These are phyloP conservation scores for Pseudopithomyces chartarum DNA, from an alignment of 2,329 filamentous ascomycete species.

Conservation along the genomic window DNA sequence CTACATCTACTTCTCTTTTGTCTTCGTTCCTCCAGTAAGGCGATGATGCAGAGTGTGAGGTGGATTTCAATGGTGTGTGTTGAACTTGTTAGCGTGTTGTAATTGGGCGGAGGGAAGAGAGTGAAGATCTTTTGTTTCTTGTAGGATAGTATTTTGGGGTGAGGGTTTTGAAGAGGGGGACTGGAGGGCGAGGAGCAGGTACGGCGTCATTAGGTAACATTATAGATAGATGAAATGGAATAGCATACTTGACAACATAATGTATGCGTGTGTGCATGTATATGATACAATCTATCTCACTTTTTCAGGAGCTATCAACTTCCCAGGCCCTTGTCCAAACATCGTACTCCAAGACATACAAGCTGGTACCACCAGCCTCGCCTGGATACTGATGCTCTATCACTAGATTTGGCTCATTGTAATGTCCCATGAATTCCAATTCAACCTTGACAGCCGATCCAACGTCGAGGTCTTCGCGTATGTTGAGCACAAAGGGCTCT, in stretches of 20 bases:
- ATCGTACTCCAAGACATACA: constrained; percentile 1
- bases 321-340: neutral
- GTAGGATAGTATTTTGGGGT: neutral
- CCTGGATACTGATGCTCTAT: neutral
- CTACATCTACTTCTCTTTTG: constrained; percentile 6
- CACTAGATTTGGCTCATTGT: constrained; percentile 1
- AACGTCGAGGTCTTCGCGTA: neutral
- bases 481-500: neutral
- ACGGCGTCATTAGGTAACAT: neutral
- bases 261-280: too few relatives aligned
- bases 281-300: too few relatives aligned
- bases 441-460: neutral
- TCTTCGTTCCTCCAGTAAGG: neutral
- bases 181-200: neutral
- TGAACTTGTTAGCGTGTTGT: neutral
- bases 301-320: neutral
- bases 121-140: neutral
- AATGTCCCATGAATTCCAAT: constrained; percentile 5
- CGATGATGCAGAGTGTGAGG: neutral
- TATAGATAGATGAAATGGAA: neutral
- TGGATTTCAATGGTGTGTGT: neutral
- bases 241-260: neutral
- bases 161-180: neutral
- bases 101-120: too few relatives aligned
- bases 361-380: neutral